Evolutionary conservation across 2,329 filamentous ascomycete genomes (phyloP), one percentile per base, ranked within the genome.

Genomic region (Colletotrichum camelliae): DNA sequence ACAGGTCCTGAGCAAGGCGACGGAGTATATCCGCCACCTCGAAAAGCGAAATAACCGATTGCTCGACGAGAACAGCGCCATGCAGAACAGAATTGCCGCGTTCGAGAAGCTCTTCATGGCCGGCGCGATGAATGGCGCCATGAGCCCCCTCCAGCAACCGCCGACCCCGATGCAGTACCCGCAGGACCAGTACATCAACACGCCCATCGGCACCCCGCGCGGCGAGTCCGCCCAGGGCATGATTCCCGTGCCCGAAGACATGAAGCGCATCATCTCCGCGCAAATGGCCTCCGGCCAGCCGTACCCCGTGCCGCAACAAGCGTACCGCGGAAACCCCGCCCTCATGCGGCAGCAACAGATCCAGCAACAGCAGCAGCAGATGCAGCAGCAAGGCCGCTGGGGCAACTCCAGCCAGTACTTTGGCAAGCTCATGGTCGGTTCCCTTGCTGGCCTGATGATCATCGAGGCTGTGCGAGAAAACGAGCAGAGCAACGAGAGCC

Each of bases 1-100:
- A n/a, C 77, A 92, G 90, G 90, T 98, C 67, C 87, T 98, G 58
- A 96, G 95, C 78, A 98, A 98, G 84, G 96, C 96, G 4, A 98
- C 96, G 7, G 96, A 98, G 83, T 98, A 98, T 80, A 98, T 98
- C 79, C 92, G 93, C 48, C 96, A 98, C 85, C 87, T 98, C 2
- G 96, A 98, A 84, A 97, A 97, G 86, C 93, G 96, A 15, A 98
- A 98, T 80, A 94, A 93, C 78, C 92, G 94, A 7, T 87, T 98
- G 12, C 88, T 93, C 68, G 95, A 98, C 61, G 96, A 98, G 82
- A 96, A 98, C 81, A 89, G 87, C 35, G 91, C 91, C 16, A 91
- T 98, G 86, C 96, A 96, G 83, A 92, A 92, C 61, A 92, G 95
- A 35, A 91, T 98, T 48, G 91, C 93, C 43, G 92, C 92, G 0